Evolutionary conservation across 768 basidiomycete species (phyloP), one percentile per base, ranked within the genome.

Genomic region (Boletus rubropictus): DNA sequence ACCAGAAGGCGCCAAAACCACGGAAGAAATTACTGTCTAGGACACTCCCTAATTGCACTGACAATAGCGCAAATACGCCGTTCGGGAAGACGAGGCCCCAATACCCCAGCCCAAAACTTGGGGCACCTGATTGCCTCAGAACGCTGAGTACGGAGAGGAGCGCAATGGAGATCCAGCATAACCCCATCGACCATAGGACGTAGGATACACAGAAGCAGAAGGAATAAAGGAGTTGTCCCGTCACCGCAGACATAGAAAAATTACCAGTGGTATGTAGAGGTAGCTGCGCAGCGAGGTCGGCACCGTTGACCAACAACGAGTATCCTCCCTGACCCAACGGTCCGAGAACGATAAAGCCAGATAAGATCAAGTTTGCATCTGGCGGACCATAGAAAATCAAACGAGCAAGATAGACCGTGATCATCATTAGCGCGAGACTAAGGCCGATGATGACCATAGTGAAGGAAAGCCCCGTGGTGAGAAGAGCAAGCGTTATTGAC

Each of bases 21-120:
- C 72, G 66, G 62, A 81, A 79, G 59, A 77, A 74, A 1, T 59
- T 57, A 41, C 74, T 76, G 27, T 78, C 62, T n/a, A 81, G 62
- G 15, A 77, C 71, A 21, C 43, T 58, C 1, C 74, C 76, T 4
- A 82, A 62, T 52, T 78, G 70, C 14, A 79, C 70, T 1, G 74
- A 74, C 21, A 77, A 65, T 12, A 79, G 50, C 9, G 74, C 70
- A 54, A 73, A 79, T 4, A 77, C 76, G 5, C 70, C 79, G 58
- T 74, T 77, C 20, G 79, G 79, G 68, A 80, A 81, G 51, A 80
- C 65, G 15, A 74, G 64, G 5, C 77, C 79, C 78, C 79, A 80
- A 56, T 75, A 78, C 0, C 69, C 67, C 48, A 80, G 52, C 7
- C 69, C 63, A 51, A 80, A 79, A 0, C 67, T 66, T 5, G 78